Evolutionary conservation across 192 early-diverging fungal species (phyloP), one percentile per base, ranked within the genome.

Genomic region (Ramicandelaber brevisporus): DNA sequence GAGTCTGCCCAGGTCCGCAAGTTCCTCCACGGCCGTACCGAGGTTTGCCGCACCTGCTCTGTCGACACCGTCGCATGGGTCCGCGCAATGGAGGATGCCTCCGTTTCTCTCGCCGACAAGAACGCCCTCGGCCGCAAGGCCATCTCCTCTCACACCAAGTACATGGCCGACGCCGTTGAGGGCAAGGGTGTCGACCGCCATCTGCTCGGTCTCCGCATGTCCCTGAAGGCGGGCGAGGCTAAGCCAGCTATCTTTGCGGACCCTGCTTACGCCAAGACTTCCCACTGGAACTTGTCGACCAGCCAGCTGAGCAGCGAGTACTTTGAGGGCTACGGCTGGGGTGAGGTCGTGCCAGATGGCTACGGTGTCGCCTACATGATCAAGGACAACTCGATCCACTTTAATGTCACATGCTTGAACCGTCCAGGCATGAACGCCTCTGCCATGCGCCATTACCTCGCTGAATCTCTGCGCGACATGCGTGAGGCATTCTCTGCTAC

Each of bases 291-390:
- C 49, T 48, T 96, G 30, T 82, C 79, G 12, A 90, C 87, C 2
- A 85, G 78, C 17, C 87, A 93, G 53, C 68, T 97, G 36, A 60
- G 73, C 3, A 78, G 78, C 37, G 80, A 83, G 42, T 55, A 83
- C 56, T 97, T 83, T 64, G 72, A 74, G 40, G 85, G 87, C 30
- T 93, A 89, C 43, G 87, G 92, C 17, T 78, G 73, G 59, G 71
- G 71, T 33, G 65, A 78, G 43, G 73, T 87, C 17, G 77, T 81
- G 12, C 69, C 78, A 1, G 76, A 86, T 53, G 83, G 83, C 41
- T 93, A 75, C 37, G 87, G 87, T 33, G 48, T 82, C 33, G 85
- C 88, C 5, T 93, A 95, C 54, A 89, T 87, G 64, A 70, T 97
- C 39, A 84, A 85, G 56, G 60, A 72, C 31, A 56, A 77, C 49